These are phyloP conservation scores for Biancaea sappan DNA, from an alignment of 306 rosid species.

Conservation along the genomic window DNA sequence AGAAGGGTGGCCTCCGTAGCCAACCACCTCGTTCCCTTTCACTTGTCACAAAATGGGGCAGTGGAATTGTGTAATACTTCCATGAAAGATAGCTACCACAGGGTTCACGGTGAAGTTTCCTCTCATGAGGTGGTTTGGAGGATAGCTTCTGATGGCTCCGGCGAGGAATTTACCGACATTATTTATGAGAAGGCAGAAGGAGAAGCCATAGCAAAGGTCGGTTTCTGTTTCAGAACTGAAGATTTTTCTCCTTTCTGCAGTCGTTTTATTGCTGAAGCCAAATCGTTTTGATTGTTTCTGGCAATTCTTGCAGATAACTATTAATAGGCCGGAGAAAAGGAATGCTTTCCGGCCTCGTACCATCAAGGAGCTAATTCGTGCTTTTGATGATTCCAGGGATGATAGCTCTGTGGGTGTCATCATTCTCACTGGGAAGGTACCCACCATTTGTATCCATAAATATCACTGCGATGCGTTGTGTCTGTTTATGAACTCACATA, in stretches of 20 bases:
- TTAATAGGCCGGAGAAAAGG: conserved; percentile 77
- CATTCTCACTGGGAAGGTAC: conserved; percentile 80
- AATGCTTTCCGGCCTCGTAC: conserved; percentile 87
- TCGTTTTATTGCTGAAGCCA: not conserved
- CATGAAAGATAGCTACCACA: conserved; percentile 55
- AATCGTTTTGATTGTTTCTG: not conserved
- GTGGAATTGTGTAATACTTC: conserved; percentile 43
- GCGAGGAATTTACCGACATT: conserved; percentile 66
- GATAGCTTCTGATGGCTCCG: conserved; percentile 47
- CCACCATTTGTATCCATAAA: not conserved
- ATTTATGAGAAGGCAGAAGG: conserved; percentile 75
- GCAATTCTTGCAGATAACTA: conserved; percentile 57
- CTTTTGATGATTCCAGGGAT: conserved; percentile 79
- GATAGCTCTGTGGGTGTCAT: conserved; percentile 80
- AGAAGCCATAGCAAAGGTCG: conserved; percentile 87
- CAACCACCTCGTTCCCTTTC: conserved; percentile 55
- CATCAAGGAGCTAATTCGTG: conserved; percentile 74
- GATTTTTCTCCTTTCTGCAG: not conserved
- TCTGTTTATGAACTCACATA: not conserved
- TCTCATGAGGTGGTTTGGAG: conserved; percentile 64
- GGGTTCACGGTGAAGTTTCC: conserved; percentile 70
- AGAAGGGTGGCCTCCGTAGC: conserved; percentile 68
- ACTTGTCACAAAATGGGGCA: not conserved
- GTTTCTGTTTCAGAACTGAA: not conserved
- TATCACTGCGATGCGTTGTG: not conserved